phyloP scores from a whole-genome alignment of 169 alveolate species.

The Perkinsus olseni region DNA sequence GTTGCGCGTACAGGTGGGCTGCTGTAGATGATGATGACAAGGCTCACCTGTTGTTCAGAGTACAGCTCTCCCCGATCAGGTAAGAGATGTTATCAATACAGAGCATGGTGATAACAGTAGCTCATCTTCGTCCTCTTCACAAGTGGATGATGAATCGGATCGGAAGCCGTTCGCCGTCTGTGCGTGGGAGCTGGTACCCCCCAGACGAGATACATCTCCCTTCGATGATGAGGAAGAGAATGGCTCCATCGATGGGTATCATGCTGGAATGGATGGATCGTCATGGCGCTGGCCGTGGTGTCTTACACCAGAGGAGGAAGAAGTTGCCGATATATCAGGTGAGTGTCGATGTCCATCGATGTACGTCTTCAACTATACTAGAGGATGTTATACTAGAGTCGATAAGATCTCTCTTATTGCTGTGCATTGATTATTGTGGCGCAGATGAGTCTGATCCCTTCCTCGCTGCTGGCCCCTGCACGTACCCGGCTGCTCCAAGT shows the following conservation, averaged over 20 bases:
- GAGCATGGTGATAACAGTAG: neutral
- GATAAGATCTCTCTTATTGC: no score
- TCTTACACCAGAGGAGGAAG: neutral
- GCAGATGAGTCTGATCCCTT: neutral
- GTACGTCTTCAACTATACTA: neutral
- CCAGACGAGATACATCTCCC: neutral
- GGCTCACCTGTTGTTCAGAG: no score
- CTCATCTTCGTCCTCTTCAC: neutral
- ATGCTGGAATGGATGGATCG: neutral
- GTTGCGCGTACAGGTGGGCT: neutral
- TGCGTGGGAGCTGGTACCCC: neutral
- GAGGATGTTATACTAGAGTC: no score
- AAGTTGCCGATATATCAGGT: neutral
- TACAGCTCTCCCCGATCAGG: no score
- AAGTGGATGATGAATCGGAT: neutral
- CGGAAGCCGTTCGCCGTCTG: neutral
- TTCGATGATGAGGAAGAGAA: neutral
- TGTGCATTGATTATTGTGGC: no score
- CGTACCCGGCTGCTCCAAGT: neutral
- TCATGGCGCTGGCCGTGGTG: neutral
- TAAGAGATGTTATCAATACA: no score
- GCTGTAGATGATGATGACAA: neutral
- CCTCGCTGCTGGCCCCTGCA: neutral
- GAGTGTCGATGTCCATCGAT: neutral
- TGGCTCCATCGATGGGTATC: neutral